Percentiles rank a stretch among this genome's conserved stretches.
Evolutionary conservation across 371 early-diverging fungal genomes (phyloP).

Genomic region (Mucor lusitanicus): DNA sequence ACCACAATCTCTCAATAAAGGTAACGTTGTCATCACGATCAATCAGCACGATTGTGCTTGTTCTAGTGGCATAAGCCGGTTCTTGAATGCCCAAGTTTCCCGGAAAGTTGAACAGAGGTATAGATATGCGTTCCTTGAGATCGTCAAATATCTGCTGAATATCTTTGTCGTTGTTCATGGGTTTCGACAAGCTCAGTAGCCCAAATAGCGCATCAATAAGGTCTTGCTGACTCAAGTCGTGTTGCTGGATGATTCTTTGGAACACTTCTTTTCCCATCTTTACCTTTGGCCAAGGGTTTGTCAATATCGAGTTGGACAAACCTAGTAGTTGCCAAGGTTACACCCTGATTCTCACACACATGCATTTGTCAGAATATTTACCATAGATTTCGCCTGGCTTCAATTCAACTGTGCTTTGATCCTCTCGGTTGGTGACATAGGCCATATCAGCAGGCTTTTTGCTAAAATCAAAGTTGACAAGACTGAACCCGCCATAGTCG

Average conservation of each 20-base stretch:
- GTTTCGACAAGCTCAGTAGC: slow-evolving; percentile 41
- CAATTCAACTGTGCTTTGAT: slow-evolving; percentile 20
- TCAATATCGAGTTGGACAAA: slow-evolving; percentile 52
- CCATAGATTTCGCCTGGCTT: slow-evolving; percentile 37
- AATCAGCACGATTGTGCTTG: slow-evolving; percentile 56
- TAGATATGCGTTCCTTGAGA: slow-evolving; percentile 36
- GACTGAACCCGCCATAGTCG: slow-evolving; percentile 55
- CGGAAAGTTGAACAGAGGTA: slow-evolving; percentile 30
- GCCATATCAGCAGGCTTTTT: slow-evolving; percentile 31
- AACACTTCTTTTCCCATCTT: slow-evolving; percentile 39
- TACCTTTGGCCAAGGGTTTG: slow-evolving; percentile 57
- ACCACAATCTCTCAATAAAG: slow-evolving; percentile 48
- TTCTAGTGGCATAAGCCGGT: slow-evolving; percentile 49
- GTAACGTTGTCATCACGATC: slow-evolving; percentile 45
- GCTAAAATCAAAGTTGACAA: slow-evolving; percentile 50
- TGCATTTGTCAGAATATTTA: slow-evolving; percentile 8
- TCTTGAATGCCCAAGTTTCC: background rate
- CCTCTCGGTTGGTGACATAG: slow-evolving; percentile 46
- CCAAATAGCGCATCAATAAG: slow-evolving; percentile 49
- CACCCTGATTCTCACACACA: background rate
- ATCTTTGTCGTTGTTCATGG: slow-evolving; percentile 15
- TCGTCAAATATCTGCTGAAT: slow-evolving; percentile 21
- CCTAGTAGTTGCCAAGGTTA: slow-evolving; percentile 26
- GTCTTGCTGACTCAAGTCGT: slow-evolving; percentile 20
- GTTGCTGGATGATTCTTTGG: slow-evolving; percentile 26